Evolutionary conservation across 768 basidiomycete genomes (phyloP), one percentile per base, ranked within the genome.

Genomic region (Phaeolepiota aurea): DNA sequence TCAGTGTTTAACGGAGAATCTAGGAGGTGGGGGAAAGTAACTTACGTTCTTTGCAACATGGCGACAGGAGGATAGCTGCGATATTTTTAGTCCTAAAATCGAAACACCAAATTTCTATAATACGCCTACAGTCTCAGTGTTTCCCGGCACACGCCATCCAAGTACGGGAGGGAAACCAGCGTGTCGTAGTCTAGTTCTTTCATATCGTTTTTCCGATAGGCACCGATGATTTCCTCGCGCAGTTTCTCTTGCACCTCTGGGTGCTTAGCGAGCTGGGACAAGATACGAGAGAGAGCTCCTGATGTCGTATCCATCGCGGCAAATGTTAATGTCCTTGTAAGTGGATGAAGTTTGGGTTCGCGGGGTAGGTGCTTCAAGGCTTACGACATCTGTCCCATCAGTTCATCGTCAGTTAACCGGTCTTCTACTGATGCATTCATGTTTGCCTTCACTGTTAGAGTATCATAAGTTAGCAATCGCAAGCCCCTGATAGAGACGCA

Each of bases 271-370:
- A 73, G 57, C 3, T 62, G 46, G 21, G 60, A 49, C n/a, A 74
- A 37, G 10, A 52, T 60, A 0, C 64, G 57, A 4, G 61, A 54
- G 10, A 72, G 49, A 2, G 63, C 62, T n/a, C 50, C 55, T 9
- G 69, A 66, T 0, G 71, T 71, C 0, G 69, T 71, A 45, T 72
- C 70, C 43, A 62, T 64, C 1, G 60, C 69, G 0, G 69, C 69
- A 35, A 66, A 59, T 14, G 61, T 54, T 11, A 59, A 43, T 4
- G 57, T 44, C 2, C 57, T 59, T 23, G 7, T 23, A 2, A 30
- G 14, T 13, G 23, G 32, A 10, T 30, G 32, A 16, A 2, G 20
- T 11, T 34, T 21, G 19, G 3, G 23, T 5, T 9, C 14, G 31
- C 10, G 13, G 2, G 10, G 5, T 7, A 32, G 14, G 3, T 33